phyloP scores from a whole-genome alignment of 2,329 filamentous ascomycete species.

The Knufia fluminis region DNA sequence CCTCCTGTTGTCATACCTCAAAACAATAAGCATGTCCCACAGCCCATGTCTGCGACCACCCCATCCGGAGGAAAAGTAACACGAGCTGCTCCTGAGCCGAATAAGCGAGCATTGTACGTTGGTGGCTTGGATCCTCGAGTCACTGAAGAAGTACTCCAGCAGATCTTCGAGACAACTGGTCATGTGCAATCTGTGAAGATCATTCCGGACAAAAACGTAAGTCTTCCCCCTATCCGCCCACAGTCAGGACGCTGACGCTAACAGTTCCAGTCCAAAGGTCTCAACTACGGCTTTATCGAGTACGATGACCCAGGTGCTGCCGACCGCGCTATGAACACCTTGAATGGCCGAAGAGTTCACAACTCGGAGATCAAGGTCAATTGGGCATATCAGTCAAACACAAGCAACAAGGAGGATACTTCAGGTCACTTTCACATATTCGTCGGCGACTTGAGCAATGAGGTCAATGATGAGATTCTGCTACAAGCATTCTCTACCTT shows the following conservation, averaged over 20 bases:
- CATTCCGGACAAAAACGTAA: conserved; percentile 98
- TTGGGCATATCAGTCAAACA: conserved; percentile 99
- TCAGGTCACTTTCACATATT: conserved; percentile 99
- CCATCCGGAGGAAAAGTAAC: conserved; percentile 80
- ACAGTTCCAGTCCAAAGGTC: conserved; percentile 70
- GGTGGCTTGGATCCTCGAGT: conserved; percentile 90
- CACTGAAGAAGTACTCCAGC: conserved; percentile 89
- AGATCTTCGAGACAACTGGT: conserved; percentile 97
- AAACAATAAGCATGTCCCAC: conserved; percentile 92
- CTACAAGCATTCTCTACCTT: conserved; percentile 92
- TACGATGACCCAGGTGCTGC: conserved; percentile 96
- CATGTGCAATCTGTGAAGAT: conserved; percentile 99
- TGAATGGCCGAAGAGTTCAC: conserved; percentile 91
- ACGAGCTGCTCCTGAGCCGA: conserved; percentile 90
- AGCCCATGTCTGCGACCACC: conserved; percentile 68
- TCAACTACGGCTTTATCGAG: conserved; percentile 98
- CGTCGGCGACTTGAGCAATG: conserved; percentile 92
- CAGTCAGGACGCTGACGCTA: conserved; percentile 1
- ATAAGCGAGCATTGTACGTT: conserved; percentile 95
- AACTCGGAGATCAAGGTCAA: conserved; percentile 98
- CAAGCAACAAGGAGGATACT: conserved; percentile 87
- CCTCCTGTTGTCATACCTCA: conserved; percentile 79
- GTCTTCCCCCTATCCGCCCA: conserved; percentile 31
- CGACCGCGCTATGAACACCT: conserved; percentile 91
- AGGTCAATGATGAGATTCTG: conserved; percentile 94